phyloP scores from a whole-genome alignment of 1,284 basidiomycete genomes.

The Heterobasidion occidentale region DNA sequence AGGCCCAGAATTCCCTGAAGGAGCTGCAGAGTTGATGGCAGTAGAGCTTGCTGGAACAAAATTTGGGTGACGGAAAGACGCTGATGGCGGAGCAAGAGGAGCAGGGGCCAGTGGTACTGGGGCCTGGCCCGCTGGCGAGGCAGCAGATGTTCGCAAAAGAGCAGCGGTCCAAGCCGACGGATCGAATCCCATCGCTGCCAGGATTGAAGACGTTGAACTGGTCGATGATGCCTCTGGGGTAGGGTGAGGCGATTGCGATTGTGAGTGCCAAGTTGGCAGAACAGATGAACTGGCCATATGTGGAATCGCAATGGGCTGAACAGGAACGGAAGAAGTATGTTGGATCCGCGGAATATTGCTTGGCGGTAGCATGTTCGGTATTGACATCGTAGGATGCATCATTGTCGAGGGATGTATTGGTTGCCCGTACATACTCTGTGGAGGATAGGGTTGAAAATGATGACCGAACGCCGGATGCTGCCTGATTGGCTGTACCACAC shows the following conservation, averaged over 20 bases:
- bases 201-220: neutral
- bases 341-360: neutral
- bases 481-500: too few relatives aligned
- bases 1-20: neutral
- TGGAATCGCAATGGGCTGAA: neutral
- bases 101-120: neutral
- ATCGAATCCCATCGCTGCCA: neutral
- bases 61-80: neutral
- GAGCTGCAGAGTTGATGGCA: neutral
- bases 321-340: neutral
- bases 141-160: neutral
- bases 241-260: neutral
- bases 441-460: too few relatives aligned
- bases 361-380: neutral
- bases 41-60: neutral
- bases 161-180: neutral
- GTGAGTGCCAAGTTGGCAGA: neutral
- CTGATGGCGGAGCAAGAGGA: neutral
- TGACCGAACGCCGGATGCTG: too few relatives aligned
- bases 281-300: neutral
- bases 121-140: too few relatives aligned
- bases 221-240: too few relatives aligned
- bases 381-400: neutral
- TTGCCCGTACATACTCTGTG: too few relatives aligned
- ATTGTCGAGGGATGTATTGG: too few relatives aligned